phyloP scores from a whole-genome alignment of 1,139 yeast genomes.

The Hyphopichia pseudoburtonii region DNA sequence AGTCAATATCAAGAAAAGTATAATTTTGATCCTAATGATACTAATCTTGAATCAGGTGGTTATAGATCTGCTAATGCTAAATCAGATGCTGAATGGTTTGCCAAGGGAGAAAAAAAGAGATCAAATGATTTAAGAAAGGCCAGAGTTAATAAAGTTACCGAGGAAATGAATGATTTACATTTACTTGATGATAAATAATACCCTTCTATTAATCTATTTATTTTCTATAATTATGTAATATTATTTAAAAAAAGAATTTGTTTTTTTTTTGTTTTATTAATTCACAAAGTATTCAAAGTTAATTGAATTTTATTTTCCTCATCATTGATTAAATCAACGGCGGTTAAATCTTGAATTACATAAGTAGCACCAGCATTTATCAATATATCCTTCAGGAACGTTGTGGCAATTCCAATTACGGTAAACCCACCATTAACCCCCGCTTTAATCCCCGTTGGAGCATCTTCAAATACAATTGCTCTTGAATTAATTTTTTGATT shows the following conservation, averaged over 20 bases:
- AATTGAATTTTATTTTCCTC: not conserved
- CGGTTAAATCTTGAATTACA: constrained; percentile 7
- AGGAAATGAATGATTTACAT: constrained; percentile 27
- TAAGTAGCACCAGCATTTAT: constrained; percentile 21
- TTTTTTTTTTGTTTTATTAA: not conserved
- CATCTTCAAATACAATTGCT: constrained; percentile 22
- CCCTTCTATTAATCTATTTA: not conserved
- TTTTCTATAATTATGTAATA: not conserved
- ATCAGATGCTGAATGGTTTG: constrained; percentile 16
- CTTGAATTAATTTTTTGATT: too few relatives aligned
- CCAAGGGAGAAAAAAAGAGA: constrained; percentile 29
- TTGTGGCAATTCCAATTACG: constrained; percentile 20
- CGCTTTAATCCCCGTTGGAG: constrained; percentile 20
- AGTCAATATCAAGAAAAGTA: constrained; percentile 31
- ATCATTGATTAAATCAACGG: constrained; percentile 1
- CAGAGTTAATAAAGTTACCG: constrained; percentile 31
- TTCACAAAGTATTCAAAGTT: not conserved
- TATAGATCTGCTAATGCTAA: constrained; percentile 8
- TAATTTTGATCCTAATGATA: constrained; percentile 14
- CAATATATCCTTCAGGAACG: constrained; percentile 16
- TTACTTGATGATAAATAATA: constrained; percentile 1
- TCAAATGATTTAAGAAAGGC: constrained; percentile 35
- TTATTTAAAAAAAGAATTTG: not conserved
- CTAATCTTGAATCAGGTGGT: constrained; percentile 10
- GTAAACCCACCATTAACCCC: constrained; percentile 20